phyloP scores from a whole-genome alignment of 768 basidiomycete species.

The Boletus rubroflammeus region DNA sequence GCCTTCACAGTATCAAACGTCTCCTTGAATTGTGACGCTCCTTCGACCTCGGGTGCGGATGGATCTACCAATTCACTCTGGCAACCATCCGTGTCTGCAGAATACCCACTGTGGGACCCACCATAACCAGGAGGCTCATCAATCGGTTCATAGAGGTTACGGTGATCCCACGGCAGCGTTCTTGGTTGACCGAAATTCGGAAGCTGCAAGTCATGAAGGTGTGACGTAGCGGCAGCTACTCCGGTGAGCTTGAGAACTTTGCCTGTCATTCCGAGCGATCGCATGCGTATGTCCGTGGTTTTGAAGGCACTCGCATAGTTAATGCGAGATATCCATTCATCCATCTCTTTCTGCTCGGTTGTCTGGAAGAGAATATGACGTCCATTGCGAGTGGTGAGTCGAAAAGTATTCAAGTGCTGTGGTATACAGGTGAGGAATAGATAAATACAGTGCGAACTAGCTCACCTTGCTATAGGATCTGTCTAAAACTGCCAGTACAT shows the following conservation, averaged over 20 bases:
- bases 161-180: conserved; percentile 40
- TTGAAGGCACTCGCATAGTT: conserved; percentile 96
- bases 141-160: conserved; percentile 38
- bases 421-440: conserved; percentile 1
- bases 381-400: conserved; percentile 71
- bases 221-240: conserved; percentile 81
- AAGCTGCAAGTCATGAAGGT: conserved; percentile 66
- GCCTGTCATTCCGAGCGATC: conserved; percentile 64
- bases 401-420: conserved; percentile 66
- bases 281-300: conserved; percentile 77
- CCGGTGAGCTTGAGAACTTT: conserved; percentile 76
- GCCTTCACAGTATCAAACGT: conserved; percentile 88
- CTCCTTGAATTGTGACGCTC: conserved; percentile 67
- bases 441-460: background rate
- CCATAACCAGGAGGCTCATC: conserved; percentile 28
- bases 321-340: conserved; percentile 87
- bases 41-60: conserved; percentile 53
- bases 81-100: conserved; percentile 30
- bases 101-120: conserved; percentile 24
- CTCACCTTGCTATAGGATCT: conserved; percentile 71
- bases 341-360: conserved; percentile 63
- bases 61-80: conserved; percentile 26
- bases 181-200: conserved; percentile 23
- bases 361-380: conserved; percentile 83
- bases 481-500: conserved; percentile 79